These are phyloP conservation scores for Salvia splendens DNA, from an alignment of 257 asterid species.

Conservation along the genomic window DNA sequence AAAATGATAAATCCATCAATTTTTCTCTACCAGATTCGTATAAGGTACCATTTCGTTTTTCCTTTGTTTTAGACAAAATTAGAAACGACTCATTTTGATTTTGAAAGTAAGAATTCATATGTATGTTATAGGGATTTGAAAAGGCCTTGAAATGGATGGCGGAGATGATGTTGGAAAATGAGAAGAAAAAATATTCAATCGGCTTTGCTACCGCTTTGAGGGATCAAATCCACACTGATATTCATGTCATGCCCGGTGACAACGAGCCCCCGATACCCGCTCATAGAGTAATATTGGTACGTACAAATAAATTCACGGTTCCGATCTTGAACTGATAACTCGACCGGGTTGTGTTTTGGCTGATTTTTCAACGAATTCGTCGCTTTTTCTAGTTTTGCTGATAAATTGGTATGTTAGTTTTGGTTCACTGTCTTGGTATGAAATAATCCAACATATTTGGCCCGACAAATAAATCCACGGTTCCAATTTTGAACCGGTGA, in stretches of 20 bases:
- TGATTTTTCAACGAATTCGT: too few relatives aligned
- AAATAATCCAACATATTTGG: too few relatives aligned
- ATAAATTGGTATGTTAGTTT: too few relatives aligned
- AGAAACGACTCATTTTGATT: too few relatives aligned
- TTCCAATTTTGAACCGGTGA: too few relatives aligned
- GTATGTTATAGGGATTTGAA: constrained; percentile 61
- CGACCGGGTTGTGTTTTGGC: too few relatives aligned
- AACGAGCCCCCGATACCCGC: constrained; percentile 72
- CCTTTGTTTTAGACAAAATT: too few relatives aligned
- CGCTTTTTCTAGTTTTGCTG: too few relatives aligned
- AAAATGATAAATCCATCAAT: constrained; percentile 43
- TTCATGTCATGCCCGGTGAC: constrained; percentile 68
- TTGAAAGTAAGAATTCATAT: too few relatives aligned
- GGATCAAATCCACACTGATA: constrained; percentile 76
- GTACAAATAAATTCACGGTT: background rate
- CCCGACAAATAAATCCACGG: too few relatives aligned
- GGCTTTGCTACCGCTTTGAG: constrained; percentile 63
- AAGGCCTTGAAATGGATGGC: constrained; percentile 78
- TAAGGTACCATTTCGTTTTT: constrained; percentile 46
- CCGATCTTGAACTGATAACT: too few relatives aligned
- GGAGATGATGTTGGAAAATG: constrained; percentile 72
- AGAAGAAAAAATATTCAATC: constrained; percentile 56
- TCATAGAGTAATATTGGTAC: constrained; percentile 77
- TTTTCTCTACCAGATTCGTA: constrained; percentile 49
- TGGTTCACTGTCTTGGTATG: too few relatives aligned